Base-by-base conservation (phyloP, 2,329 filamentous ascomycete species). In the Clonostachys rhizophaga region DNA sequence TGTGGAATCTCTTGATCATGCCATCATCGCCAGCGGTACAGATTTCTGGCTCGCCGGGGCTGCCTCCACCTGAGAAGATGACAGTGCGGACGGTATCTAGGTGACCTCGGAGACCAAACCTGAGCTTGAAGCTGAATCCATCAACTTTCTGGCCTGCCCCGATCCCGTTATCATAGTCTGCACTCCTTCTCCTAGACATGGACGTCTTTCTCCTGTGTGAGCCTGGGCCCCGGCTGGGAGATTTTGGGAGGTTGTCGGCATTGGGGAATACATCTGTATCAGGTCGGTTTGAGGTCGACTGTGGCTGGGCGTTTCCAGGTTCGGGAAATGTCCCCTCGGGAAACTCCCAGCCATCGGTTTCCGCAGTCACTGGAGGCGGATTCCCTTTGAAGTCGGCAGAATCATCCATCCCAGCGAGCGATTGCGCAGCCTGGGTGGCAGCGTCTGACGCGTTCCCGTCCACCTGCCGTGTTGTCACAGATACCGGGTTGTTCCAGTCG, bases 11-110 rank as follows among this genome's bases (percentile, higher is more conserved):
- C 67, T 99, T 99, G 64, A 99, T 88, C 57, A 92, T 87, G 48
- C 92, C 92, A 63, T 99, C 94, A 58, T 99, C 94, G 47, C 92
- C 90, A 44, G 89, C 90, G 4, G 92, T 99, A 68, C 92, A 97
- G 46, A 99, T 92, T 66, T 99, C 94, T 2, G 94, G 94, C 62
- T 99, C 94, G 5, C 89, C 90, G 5, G 91, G 91, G 59, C 91
- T 96, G 51, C 94, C 94, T 40, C 94, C 94, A 20, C 94, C 94
- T 1, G 91, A 97, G 68, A 99, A 99, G 53, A 96, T 95, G 49
- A 97, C 89, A 1, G 90, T 90, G 39, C 94, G 86, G 6, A 99
- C 90, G 4, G 95, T 91, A 62, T 97, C 91, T 3, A 99, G 78
- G 64, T 99, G 94, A 2, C 94, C 94, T 45, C 92, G 81, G 5